A percentile compares a stretch with the other conserved stretches of the same genome.
Evolutionary conservation across 306 rosid species (phyloP).

Genomic region (Quercus berberidifolia): DNA sequence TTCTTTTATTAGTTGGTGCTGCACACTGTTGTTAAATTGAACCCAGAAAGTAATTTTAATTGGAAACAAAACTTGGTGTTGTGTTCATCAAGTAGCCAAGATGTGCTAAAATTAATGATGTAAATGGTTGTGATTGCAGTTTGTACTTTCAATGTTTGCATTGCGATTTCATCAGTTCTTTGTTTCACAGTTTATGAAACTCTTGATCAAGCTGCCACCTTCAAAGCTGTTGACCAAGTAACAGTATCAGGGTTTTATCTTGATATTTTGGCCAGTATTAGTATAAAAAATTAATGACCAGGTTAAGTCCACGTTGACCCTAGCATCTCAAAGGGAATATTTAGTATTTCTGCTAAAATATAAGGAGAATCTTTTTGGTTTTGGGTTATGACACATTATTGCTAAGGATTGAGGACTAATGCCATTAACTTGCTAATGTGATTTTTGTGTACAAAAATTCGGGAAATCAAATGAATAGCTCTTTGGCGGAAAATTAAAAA

Average conservation of each 20-base stretch:
- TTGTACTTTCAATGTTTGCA: not conserved
- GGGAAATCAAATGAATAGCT: no score
- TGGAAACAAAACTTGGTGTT: slow-evolving; percentile 38
- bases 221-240: not conserved
- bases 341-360: no score
- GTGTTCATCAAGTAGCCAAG: slow-evolving; percentile 16
- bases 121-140: not conserved
- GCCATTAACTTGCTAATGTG: no score
- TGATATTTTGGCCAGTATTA: no score
- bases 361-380: no score
- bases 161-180: not conserved
- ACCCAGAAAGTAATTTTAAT: slow-evolving; percentile 18
- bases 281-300: no score
- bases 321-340: no score
- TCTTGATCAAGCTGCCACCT: not conserved
- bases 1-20: slow-evolving; percentile 1
- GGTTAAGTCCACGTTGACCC: no score
- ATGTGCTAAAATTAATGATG: not conserved
- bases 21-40: slow-evolving; percentile 17
- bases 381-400: no score
- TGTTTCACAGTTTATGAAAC: not conserved
- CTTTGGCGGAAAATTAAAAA: no score
- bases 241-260: not conserved
- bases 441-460: no score
- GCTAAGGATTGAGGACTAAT: no score